Evolutionary conservation across 73 alveolate genomes (phyloP).

Genomic region (Tetrahymena elliotti): DNA sequence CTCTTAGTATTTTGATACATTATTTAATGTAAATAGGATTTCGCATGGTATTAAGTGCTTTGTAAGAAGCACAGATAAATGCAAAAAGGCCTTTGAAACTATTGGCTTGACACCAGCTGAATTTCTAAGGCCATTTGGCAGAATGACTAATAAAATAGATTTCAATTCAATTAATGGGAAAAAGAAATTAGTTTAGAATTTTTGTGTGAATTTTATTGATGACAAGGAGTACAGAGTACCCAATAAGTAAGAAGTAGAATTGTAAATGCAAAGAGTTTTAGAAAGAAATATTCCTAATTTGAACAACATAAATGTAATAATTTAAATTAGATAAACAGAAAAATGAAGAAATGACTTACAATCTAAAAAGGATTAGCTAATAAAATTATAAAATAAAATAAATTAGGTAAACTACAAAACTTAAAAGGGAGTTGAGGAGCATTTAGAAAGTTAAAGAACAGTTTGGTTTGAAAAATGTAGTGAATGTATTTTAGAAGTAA

Average conservation of each 20-base stretch:
- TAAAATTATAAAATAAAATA: not conserved
- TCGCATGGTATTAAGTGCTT: not conserved
- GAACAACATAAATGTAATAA: not conserved
- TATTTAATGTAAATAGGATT: not conserved
- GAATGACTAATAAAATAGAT: not conserved
- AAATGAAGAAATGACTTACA: not conserved
- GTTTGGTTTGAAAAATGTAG: not conserved
- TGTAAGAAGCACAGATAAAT: not conserved
- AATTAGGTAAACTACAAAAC: not conserved
- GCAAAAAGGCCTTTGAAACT: not conserved
- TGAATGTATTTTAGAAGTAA: not conserved
- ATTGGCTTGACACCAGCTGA: not conserved
- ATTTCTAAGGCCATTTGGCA: not conserved
- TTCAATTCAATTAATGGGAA: not conserved
- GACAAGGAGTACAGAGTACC: not conserved
- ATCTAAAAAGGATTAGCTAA: not conserved
- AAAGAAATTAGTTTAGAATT: not conserved
- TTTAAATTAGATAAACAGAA: not conserved
- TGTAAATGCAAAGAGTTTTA: not conserved
- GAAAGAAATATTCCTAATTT: not conserved
- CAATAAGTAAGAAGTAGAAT: not conserved
- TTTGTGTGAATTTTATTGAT: not conserved
- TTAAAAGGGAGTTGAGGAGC: not conserved
- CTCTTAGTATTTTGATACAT: not conserved
- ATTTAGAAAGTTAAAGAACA: not conserved